Evolutionary conservation across 495 filamentous ascomycete species (phyloP), one percentile per base, ranked within the genome.

Genomic region (Talaromyces proteolyticus): DNA sequence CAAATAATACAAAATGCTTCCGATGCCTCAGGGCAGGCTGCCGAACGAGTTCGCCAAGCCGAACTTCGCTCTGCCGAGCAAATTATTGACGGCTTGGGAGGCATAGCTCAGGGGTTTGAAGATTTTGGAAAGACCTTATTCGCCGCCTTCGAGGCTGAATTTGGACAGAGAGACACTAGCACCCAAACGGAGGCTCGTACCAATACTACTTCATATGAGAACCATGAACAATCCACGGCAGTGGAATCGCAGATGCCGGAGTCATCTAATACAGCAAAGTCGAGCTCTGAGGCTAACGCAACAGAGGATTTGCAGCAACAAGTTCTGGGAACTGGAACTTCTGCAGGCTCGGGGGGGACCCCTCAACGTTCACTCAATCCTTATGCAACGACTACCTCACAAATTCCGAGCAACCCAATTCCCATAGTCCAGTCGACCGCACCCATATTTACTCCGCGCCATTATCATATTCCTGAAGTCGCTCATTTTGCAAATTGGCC

Each of bases 91-190:
- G 65, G 64, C 40, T 57, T 80, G 36, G 67, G 64, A 29, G 60
- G 58, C 37, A 62, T 80, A 54, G 73, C 73, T 16, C 61, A 62
- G 16, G 70, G 72, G 10, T 57, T 81, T 47, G 74, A 72, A 19
- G 61, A 73, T 47, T 63, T 73, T 25, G 67, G 69, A 6, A 63
- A 63, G 44, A 67, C 69, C 10, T 49, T 75, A 20, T 68, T 68
- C 42, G 58, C 67, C 3, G 62, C 65, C 4, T 72, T 75, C 36
- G 68, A 73, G 46, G 54, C 59, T 10, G 69, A 72, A 37, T 63
- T 75, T 49, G 59, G 62, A 5, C 63, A 57, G 18, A 17, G 20
- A 45, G 19, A 24, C 12, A 39, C 19, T 6, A 20, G 18, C 11
- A 29, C 21, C 12, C 21, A 47, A 3, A 21, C 17, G n/a, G 20